Evolutionary conservation across 208 protist species (phyloP), one percentile per base, ranked within the genome.

Genomic region (Leptomonas seymouri): DNA sequence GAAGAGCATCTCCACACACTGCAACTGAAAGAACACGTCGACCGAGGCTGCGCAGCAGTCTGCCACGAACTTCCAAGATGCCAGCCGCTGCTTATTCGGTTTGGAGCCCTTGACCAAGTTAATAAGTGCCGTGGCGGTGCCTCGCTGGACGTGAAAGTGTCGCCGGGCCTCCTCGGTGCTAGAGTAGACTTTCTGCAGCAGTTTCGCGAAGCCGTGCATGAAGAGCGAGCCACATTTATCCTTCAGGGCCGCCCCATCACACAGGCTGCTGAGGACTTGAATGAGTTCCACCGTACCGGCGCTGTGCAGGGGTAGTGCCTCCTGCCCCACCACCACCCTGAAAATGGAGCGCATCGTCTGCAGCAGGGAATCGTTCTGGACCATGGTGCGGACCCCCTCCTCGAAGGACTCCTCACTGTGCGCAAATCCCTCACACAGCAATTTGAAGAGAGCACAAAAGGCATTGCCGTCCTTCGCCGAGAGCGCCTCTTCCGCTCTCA

Each of bases 11-110:
- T 97, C 89, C n/a, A 94, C 80, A 55, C 93, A 97, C 80, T 97
- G 93, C 27, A 97, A 70, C 67, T 95, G 93, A 51, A 95, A 95
- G 65, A 97, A 97, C n/a, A 95, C 80, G 67, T 97, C 93, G 6
- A 93, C 85, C 30, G 80, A 90, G 28, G 74, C 65, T 15, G 78
- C 80, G 56, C 82, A 93, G 68, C 83, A 87, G 46, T 85, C 74
- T 15, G 76, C 88, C n/a, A 95, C 81, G 55, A 92, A 87, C 41
- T 78, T 75, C 86, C 89, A 95, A 21, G 90, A 93, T 5, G 69
- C 34, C 61, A 93, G 80, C 8, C 87, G 84, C 49, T 82, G 72
- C 63, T 95, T 97, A 76, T 97, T 97, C 50, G 89, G 74, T 62
- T 82, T 90, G n/a, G 90, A 95, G 20, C 89, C 86, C 69, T 95